A percentile compares a stretch with the other conserved stretches of the same genome.
Evolutionary conservation across 169 alveolate species (phyloP).

Genomic region (Perkinsus olseni): DNA sequence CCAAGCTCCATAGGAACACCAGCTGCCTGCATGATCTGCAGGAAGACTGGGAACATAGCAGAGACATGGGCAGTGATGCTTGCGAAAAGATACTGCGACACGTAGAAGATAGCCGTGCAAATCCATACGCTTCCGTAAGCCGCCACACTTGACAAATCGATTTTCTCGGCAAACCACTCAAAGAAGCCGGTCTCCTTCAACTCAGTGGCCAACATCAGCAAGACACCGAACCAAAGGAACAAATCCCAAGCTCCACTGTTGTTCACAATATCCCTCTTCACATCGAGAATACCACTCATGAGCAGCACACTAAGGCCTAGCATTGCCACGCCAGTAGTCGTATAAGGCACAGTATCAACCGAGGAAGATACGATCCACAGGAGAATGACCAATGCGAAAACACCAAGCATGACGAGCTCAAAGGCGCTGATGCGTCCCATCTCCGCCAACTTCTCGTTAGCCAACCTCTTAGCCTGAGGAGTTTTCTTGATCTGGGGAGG

Average conservation of each 20-base stretch:
- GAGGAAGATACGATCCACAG: background rate
- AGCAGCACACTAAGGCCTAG: background rate
- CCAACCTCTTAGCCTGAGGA: background rate
- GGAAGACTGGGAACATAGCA: background rate
- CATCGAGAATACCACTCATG: background rate
- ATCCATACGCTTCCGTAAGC: background rate
- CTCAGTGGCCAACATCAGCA: background rate
- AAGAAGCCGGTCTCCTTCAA: background rate
- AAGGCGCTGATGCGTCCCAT: background rate
- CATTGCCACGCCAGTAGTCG: background rate
- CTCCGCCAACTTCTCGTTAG: background rate
- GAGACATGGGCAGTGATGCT: background rate
- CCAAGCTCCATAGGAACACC: background rate
- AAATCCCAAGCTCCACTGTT: background rate
- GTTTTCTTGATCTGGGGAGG: background rate
- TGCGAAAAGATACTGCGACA: background rate
- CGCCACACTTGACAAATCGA: background rate
- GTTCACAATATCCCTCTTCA: background rate
- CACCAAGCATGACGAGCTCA: background rate
- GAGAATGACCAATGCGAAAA: background rate
- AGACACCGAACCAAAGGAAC: background rate
- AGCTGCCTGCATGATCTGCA: background rate
- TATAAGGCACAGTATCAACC: background rate
- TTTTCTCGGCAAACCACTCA: background rate
- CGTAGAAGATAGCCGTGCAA: background rate